Conservation (phyloP, 768 basidiomycete genomes). For the Exidia glandulosa region DNA sequence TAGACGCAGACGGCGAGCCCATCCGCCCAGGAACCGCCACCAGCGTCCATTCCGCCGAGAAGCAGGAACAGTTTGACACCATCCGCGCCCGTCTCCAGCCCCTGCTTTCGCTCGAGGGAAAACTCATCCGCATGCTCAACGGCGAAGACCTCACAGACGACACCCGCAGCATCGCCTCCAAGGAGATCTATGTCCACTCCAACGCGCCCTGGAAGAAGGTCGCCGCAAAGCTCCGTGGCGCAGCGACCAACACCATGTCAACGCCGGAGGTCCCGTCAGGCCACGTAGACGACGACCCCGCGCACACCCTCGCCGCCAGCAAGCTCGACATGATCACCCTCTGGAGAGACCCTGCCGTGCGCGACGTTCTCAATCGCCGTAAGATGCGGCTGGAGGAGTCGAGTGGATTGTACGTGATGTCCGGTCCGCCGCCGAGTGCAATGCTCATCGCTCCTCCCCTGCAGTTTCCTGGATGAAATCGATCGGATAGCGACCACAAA, state of each 20-base stretch:
- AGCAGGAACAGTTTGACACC: background rate
- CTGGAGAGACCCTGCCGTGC: constrained; percentile 9
- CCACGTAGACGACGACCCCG: constrained; percentile 84
- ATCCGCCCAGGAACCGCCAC: background rate
- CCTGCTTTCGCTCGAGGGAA: constrained; percentile 56
- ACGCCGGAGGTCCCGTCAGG: background rate
- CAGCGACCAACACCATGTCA: background rate
- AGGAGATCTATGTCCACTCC: constrained; percentile 44
- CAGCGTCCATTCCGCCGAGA: background rate
- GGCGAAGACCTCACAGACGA: constrained; percentile 45
- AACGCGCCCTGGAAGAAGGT: constrained; percentile 9
- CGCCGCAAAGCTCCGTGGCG: constrained; percentile 5
- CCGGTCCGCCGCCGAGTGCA: no score
- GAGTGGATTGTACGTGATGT: constrained; percentile 62
- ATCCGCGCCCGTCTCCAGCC: constrained; percentile 41
- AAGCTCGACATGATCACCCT: constrained; percentile 8
- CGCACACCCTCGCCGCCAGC: constrained; percentile 49
- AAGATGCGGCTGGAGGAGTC: constrained; percentile 66
- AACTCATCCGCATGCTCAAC: constrained; percentile 42
- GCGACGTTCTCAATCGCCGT: constrained; percentile 44
- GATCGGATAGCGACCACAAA: constrained; percentile 67
- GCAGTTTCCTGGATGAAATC: constrained; percentile 73
- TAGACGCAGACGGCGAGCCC: background rate
- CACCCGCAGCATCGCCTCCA: constrained; percentile 42
- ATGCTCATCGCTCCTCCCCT: no score